Evolutionary conservation across 1,284 basidiomycete species (phyloP), one percentile per base, ranked within the genome.

Genomic region (Ganoderma multipileum): DNA sequence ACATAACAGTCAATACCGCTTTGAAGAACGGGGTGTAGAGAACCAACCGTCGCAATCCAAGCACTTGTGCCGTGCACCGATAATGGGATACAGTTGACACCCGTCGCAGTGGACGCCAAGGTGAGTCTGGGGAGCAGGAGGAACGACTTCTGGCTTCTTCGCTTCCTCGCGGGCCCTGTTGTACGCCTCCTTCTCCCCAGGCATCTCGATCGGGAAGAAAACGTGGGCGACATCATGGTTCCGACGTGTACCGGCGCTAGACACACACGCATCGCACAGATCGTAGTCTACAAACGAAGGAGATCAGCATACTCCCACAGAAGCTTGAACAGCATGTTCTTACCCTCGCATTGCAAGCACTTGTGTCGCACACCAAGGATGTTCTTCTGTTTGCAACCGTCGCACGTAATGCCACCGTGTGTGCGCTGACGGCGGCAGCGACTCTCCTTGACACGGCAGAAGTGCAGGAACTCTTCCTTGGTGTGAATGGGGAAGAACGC

Each of bases 301-400:
- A 30, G 26, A 63, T 42, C 20, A 66, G 41, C 36, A 38, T 30
- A 20, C 23, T 33, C 12, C 6, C 5, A 12, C 0, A 39, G n/a
- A 41, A 33, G 4, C 8, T 23, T 18, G 39, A 2, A 33, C 26
- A 7, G 6, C 16, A 4, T 2, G 3, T 6, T 52, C 68, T 26
- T 76, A 91, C 91, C 83, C 60, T 82, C 80, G 76, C 91, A 93
- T 73, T 92, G 89, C 23, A 92, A 76, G 73, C 91, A 93, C 76
- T 93, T 93, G 76, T 91, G 88, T 61, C 92, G 84, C 68, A 87
- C 76, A 18, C 91, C 92, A 59, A 83, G 79, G 52, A 93, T 81
- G 7, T 80, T 85, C 61, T 61, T 67, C 20, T 79, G 73, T 2
- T 83, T 70, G 75, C 91, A 93, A 6, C 72, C 76, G 76, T 94